Evolutionary conservation across 1,139 yeast species (phyloP), one percentile per base, ranked within the genome.

Genomic region (Blastobotrys capitulatus): DNA sequence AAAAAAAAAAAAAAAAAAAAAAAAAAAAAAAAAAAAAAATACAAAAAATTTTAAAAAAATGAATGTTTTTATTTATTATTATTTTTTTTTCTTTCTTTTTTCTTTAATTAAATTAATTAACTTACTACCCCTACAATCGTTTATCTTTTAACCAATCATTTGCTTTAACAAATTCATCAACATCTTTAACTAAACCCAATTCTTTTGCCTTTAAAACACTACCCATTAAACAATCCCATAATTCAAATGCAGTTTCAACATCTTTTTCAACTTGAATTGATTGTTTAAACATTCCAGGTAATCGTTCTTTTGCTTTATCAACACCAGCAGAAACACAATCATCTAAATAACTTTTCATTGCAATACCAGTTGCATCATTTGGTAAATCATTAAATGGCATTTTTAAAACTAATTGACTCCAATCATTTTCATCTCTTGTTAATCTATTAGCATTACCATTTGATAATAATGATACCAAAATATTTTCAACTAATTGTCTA

Each of bases 331-430:
- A 59, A 27, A 59, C 46, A 9, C 59, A 48, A 36, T 65, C 63
- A 44, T 68, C 73, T 26, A 71, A 61, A 48, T 69, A 72, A 19
- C 63, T 57, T 54, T 66, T 70, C 42, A 66, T 62, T 7, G 71
- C 68, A 34, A 71, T 61, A 15, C 75, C 78, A 35, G 68, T 56
- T 16, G 68, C 67, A 13, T 68, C 66, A 53, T 66, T 69, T 26
- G 74, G 79, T 42, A 74, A 65, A 44, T 70, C 65, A 52, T 68
- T 75, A 60, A 86, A 88, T 6, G 96, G 96, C 43, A 84, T 60
- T 54, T 76, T 74, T 15, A 69, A 61, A 4, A 80, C 78, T 41
- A 87, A 65, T 12, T 69, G 55, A 51, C 73, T 68, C 96, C 95
- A 86, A 10, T 77, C 77, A 15, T 63, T 57, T 54, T 75, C 75